Evolutionary conservation across 305 asterid species (phyloP).

Genomic region (Solanum hybrid): DNA sequence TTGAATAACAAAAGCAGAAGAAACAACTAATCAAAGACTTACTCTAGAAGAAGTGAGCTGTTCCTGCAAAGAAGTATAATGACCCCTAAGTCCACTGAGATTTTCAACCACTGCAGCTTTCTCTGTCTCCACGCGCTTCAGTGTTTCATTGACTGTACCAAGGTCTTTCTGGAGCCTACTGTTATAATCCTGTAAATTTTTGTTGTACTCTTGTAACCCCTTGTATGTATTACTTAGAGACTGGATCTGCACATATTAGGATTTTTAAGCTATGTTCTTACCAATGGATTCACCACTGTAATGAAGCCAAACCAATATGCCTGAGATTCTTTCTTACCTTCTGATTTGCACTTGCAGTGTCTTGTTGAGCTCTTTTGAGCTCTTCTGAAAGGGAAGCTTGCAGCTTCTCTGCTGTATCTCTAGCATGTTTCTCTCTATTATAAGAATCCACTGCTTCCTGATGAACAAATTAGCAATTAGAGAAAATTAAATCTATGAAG

Average conservation of each 20-base stretch:
- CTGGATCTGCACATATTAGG: slow-evolving; percentile 39
- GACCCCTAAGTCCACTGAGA: slow-evolving; percentile 85
- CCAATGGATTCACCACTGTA: background rate
- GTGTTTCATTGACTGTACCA: slow-evolving; percentile 47
- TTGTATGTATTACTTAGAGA: slow-evolving; percentile 55
- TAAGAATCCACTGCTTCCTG: slow-evolving; percentile 68
- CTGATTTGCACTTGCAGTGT: slow-evolving; percentile 44
- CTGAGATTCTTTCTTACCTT: slow-evolving; percentile 34
- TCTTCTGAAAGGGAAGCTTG: slow-evolving; percentile 68
- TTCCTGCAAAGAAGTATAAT: slow-evolving; percentile 68
- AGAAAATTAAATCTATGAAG: background rate
- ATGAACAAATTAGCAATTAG: slow-evolving; percentile 5
- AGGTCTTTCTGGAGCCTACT: slow-evolving; percentile 75
- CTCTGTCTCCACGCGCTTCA: slow-evolving; percentile 74
- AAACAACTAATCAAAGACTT: slow-evolving; percentile 8
- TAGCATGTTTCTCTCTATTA: slow-evolving; percentile 52
- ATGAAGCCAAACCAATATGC: background rate
- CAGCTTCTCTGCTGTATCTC: slow-evolving; percentile 51
- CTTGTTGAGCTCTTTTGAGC: slow-evolving; percentile 60
- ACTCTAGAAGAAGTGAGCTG: slow-evolving; percentile 76
- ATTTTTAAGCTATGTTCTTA: background rate
- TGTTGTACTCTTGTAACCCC: slow-evolving; percentile 71
- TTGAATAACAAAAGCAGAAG: background rate
- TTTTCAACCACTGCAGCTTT: slow-evolving; percentile 75
- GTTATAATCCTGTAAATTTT: slow-evolving; percentile 77